Conservation (phyloP, 2,329 filamentous ascomycete species). For the Cercospora brassicicola region DNA sequence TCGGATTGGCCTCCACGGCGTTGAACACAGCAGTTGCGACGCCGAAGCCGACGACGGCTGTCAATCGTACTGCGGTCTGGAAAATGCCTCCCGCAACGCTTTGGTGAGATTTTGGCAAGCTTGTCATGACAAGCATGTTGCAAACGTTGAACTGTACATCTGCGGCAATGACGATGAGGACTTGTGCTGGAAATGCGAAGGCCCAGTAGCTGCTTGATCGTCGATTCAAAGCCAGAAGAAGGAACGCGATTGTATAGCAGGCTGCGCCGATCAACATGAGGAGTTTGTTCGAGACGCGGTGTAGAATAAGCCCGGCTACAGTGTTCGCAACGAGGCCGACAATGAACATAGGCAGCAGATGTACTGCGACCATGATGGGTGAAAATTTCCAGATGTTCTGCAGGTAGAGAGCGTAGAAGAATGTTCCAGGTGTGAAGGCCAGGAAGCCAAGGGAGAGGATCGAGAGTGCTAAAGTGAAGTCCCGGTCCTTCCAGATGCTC, state of each 20-base stretch:
- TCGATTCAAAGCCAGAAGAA: constrained; percentile 7
- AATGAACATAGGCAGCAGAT: constrained; percentile 16
- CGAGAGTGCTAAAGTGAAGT: constrained; percentile 10
- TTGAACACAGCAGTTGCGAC: constrained; percentile 11
- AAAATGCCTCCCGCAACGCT: constrained; percentile 14
- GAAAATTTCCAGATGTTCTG: constrained; percentile 8
- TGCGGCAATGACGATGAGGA: constrained; percentile 11
- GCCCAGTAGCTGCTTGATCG: constrained; percentile 14
- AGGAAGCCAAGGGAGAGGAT: constrained; percentile 13
- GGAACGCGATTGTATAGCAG: constrained; percentile 9
- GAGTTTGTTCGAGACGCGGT: constrained; percentile 12
- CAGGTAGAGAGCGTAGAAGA: constrained; percentile 14
- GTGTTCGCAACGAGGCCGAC: constrained; percentile 5
- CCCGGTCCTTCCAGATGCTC: constrained; percentile 10
- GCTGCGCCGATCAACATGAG: constrained; percentile 9
- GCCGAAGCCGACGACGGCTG: constrained; percentile 6
- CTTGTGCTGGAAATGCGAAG: constrained; percentile 12
- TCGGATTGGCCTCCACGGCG: neutral
- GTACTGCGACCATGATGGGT: constrained; percentile 8
- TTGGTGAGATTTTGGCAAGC: constrained; percentile 10
- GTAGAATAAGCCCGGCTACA: constrained; percentile 7
- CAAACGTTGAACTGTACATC: constrained; percentile 16
- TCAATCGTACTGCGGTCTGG: constrained; percentile 12
- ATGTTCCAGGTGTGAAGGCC: constrained; percentile 15
- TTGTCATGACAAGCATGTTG: constrained; percentile 17